Base-by-base conservation (phyloP, 345 rosid genomes). In the Citrus sp. region DNA sequence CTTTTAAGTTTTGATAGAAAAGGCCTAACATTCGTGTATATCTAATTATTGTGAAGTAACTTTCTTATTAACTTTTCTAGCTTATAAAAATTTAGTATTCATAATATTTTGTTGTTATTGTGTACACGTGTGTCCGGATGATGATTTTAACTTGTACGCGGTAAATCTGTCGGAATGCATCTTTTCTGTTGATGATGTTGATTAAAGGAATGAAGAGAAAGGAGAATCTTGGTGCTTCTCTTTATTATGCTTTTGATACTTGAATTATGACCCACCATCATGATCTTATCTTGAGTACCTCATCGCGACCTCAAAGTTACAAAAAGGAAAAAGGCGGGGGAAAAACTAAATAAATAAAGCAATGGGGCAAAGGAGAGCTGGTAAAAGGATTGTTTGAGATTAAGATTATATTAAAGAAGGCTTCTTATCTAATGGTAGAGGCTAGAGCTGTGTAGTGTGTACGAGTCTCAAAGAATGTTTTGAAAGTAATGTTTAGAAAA, bases 161-260 rank as follows among this genome's bases (percentile, higher is more conserved):
- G 64, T 10, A 5, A 72, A 54, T 55, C 64, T 27, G 40, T 5
- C 54, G 61, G 32, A 46, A 28, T 16, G 30, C 30, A 9, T 24
- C 14, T 51, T n/a, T 5, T 24, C 24, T 21, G 61, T 3, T 6
- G 61, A 54, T 4, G 75, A 71, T 71, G 74, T 7, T 16, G 74
- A 70, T 28, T 24, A 24, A 46, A 69, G n/a, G 38, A 70, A 51
- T 7, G 25, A 27, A 71, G 51, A 19, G 55, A 71, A 72, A 72
- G 63, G 75, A 72, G 75, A 72, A 72, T 72, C 64, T 34, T 56
- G 64, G 63, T 51, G 42, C 59, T 19, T 71, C 73, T 63, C 37
- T 63, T 63, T 63, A 2, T 25, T 62, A 28, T 30, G n/a, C 68
- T 65, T 34, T 65, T 9, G 2, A 65, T 65, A 30, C 18, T 32